phyloP scores from a whole-genome alignment of 768 basidiomycete species.

The Grammothele lineata region DNA sequence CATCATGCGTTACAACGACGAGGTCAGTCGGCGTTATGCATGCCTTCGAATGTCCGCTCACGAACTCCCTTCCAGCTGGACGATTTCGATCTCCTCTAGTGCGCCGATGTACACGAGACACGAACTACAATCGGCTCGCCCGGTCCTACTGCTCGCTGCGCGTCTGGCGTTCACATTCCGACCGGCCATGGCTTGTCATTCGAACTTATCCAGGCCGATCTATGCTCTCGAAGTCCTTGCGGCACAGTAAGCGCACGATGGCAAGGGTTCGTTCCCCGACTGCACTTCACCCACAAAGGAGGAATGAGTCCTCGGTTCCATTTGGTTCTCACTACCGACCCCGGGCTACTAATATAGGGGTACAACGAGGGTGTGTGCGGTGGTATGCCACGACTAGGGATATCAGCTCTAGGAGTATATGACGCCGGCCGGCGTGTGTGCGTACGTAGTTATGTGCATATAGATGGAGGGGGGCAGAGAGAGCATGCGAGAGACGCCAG shows the following conservation, averaged over 20 bases:
- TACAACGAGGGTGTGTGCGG: slow-evolving; percentile 10
- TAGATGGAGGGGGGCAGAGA: slow-evolving; percentile 12
- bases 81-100: slow-evolving; percentile 87
- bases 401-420: slow-evolving; percentile 20
- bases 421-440: slow-evolving; percentile 2
- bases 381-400: slow-evolving; percentile 20
- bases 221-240: too few relatives aligned
- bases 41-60: background rate
- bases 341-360: slow-evolving; percentile 16
- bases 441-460: slow-evolving; percentile 4
- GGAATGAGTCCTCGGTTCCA: slow-evolving; percentile 9
- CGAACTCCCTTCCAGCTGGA: slow-evolving; percentile 57
- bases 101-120: too few relatives aligned
- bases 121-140: too few relatives aligned
- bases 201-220: too few relatives aligned
- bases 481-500: slow-evolving; percentile 9
- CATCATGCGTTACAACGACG: slow-evolving; percentile 94
- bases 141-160: too few relatives aligned
- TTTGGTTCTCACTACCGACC: slow-evolving; percentile 10
- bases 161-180: too few relatives aligned
- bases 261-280: too few relatives aligned
- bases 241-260: too few relatives aligned
- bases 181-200: too few relatives aligned
- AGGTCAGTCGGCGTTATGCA: slow-evolving; percentile 44
- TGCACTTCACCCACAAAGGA: too few relatives aligned